These are phyloP conservation scores for Hypoxylon sp. DNA, from an alignment of 2,329 filamentous ascomycete genomes.

Conservation along the genomic window DNA sequence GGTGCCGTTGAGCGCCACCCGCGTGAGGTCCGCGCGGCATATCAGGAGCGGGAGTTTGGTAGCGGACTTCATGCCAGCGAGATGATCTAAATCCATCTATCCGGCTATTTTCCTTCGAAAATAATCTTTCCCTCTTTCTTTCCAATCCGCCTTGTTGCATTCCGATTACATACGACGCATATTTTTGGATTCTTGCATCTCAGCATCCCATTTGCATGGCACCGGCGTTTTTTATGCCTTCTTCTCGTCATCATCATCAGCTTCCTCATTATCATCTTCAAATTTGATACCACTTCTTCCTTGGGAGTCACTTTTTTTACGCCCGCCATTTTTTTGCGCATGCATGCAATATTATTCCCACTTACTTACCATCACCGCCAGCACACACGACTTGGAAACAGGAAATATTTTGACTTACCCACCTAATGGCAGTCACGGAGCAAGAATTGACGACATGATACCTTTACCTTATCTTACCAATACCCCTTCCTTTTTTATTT, in stretches of 20 bases:
- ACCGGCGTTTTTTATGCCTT: conserved; percentile 49
- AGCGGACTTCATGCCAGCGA: conserved; percentile 69
- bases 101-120: not conserved
- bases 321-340: conserved; percentile 35
- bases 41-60: conserved; percentile 59
- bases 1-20: conserved; percentile 53
- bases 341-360: conserved; percentile 9
- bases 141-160: conserved; percentile 22
- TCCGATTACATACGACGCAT: conserved; percentile 46
- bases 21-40: conserved; percentile 57
- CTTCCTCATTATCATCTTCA: conserved; percentile 26
- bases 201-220: conserved; percentile 58
- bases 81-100: conserved; percentile 63
- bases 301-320: conserved; percentile 22
- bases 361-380: not conserved
- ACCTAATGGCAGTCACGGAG: conserved; percentile 20
- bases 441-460: conserved; percentile 12
- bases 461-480: conserved; percentile 5
- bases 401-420: not conserved
- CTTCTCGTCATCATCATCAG: conserved; percentile 17
- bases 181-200: conserved; percentile 40
- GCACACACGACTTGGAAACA: conserved; percentile 1
- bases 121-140: not conserved
- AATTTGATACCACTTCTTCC: conserved; percentile 51
- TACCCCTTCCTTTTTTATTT: conserved; percentile 4